phyloP scores from a whole-genome alignment of 2,329 filamentous ascomycete species.

The Clonostachys rhizophaga region DNA sequence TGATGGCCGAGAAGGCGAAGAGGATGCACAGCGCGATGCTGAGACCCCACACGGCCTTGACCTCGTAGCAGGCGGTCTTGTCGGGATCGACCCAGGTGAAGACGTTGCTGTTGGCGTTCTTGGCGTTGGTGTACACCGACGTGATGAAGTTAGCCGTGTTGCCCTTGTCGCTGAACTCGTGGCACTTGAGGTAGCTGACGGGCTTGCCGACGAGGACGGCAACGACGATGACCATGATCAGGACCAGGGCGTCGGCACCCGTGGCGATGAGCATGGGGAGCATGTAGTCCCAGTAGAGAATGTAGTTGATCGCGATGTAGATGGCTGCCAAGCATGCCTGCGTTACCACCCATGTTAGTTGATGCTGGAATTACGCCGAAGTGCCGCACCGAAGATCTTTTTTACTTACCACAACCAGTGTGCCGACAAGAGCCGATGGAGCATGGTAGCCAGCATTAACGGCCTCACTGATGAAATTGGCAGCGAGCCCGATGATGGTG shows the following conservation, averaged over 20 bases:
- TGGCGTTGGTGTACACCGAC: conserved; percentile 34
- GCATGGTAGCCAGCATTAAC: conserved; percentile 59
- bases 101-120: conserved; percentile 18
- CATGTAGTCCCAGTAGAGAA: conserved; percentile 73
- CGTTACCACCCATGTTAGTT: too few species aligned
- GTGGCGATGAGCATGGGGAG: conserved; percentile 69
- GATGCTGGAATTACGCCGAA: too few species aligned
- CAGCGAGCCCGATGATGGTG: conserved; percentile 72
- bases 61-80: conserved; percentile 69
- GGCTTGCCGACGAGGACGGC: conserved; percentile 76
- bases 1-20: conserved; percentile 59
- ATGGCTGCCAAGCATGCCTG: conserved; percentile 75
- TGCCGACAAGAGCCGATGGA: conserved; percentile 71
- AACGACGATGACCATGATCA: conserved; percentile 75
- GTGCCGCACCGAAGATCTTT: too few species aligned
- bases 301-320: conserved; percentile 75
- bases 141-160: conserved; percentile 38
- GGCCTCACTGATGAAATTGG: conserved; percentile 79
- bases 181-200: conserved; percentile 73
- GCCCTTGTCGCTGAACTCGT: conserved; percentile 33
- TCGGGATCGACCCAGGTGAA: conserved; percentile 45
- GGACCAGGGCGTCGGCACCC: conserved; percentile 61
- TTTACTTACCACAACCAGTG: conserved; percentile 69
- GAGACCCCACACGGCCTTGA: conserved; percentile 85
- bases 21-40: conserved; percentile 73